Evolutionary conservation across 768 basidiomycete species (phyloP).

Genomic region (Strobilomyces echinocephalus): DNA sequence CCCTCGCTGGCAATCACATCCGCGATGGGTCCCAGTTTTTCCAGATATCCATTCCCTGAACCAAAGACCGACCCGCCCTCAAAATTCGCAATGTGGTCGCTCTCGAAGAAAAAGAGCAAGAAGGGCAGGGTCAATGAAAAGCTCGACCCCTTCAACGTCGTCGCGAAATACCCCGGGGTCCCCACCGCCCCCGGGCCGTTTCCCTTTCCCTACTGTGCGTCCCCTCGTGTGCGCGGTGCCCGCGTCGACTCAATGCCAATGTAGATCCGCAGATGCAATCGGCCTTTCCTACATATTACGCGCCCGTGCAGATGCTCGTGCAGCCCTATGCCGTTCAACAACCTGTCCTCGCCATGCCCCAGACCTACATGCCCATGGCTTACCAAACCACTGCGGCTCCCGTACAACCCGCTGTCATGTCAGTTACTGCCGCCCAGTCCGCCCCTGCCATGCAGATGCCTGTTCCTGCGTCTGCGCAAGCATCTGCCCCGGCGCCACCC

Average conservation of each 20-base stretch:
- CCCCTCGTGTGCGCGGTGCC: not conserved
- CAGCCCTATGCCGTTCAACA: slow-evolving; percentile 26
- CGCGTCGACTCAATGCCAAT: slow-evolving; percentile 7
- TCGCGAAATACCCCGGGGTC: slow-evolving; percentile 10
- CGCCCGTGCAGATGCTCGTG: slow-evolving; percentile 24
- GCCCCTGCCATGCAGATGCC: slow-evolving; percentile 16
- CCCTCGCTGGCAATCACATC: not conserved
- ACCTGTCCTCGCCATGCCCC: slow-evolving; percentile 26
- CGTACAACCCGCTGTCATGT: slow-evolving; percentile 12
- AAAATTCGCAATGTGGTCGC: slow-evolving; percentile 17
- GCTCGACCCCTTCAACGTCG: slow-evolving; percentile 14
- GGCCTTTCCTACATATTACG: slow-evolving; percentile 25
- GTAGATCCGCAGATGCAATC: slow-evolving; percentile 25
- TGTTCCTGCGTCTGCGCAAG: not conserved
- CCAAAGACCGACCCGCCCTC: slow-evolving; percentile 1
- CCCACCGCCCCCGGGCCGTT: slow-evolving; percentile 9
- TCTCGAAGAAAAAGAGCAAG: slow-evolving; percentile 16
- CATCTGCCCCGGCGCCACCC: not conserved
- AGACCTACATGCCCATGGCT: slow-evolving; percentile 24
- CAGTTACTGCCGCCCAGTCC: not conserved
- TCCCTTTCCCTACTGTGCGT: slow-evolving; percentile 24
- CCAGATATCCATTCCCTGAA: slow-evolving; percentile 10
- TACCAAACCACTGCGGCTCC: slow-evolving; percentile 13
- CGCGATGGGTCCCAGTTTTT: slow-evolving; percentile 24
- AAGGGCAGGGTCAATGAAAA: slow-evolving; percentile 19